A percentile compares a stretch with the other conserved stretches of the same genome.
Conservation (phyloP, 495 filamentous ascomycete genomes). For the Clohesyomyces aquaticus region DNA sequence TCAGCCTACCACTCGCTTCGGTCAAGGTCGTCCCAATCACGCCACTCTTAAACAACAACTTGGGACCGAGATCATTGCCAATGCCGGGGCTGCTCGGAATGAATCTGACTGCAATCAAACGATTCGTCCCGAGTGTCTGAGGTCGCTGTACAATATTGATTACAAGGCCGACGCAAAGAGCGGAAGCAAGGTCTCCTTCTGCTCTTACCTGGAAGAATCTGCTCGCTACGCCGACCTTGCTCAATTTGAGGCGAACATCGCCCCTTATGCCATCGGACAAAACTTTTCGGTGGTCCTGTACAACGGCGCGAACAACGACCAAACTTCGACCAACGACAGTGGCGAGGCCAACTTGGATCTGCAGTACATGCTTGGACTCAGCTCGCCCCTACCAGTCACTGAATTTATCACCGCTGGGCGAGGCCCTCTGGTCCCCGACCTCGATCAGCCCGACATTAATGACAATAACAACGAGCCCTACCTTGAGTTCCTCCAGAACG, state of each 20-base stretch:
- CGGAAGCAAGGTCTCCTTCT: conserved; percentile 51
- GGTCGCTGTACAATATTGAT: conserved; percentile 58
- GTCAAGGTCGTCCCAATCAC: conserved; percentile 14
- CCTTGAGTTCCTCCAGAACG: conserved; percentile 41
- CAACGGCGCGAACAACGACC: conserved; percentile 42
- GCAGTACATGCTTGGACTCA: conserved; percentile 47
- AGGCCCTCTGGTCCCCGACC: conserved; percentile 43
- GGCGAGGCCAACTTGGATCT: conserved; percentile 53
- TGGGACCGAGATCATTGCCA: conserved; percentile 43
- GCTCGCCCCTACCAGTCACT: conserved; percentile 41
- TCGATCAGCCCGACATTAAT: conserved; percentile 34
- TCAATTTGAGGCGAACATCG: conserved; percentile 53
- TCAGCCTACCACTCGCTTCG: conserved; percentile 68
- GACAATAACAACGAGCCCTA: conserved; percentile 47
- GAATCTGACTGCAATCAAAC: conserved; percentile 42
- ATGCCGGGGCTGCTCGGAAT: too few species aligned
- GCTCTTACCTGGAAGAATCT: conserved; percentile 54
- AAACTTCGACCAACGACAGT: conserved; percentile 40
- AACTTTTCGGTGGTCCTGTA: conserved; percentile 51
- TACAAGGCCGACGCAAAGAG: conserved; percentile 50
- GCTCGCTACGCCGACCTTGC: conserved; percentile 54
- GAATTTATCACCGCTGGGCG: conserved; percentile 44
- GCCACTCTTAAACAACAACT: neutral
- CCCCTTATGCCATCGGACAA: conserved; percentile 52
- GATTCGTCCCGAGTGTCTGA: conserved; percentile 58